phyloP scores from a whole-genome alignment of 176 grass and related monocot genomes.

The Aegilops tauschii region DNA sequence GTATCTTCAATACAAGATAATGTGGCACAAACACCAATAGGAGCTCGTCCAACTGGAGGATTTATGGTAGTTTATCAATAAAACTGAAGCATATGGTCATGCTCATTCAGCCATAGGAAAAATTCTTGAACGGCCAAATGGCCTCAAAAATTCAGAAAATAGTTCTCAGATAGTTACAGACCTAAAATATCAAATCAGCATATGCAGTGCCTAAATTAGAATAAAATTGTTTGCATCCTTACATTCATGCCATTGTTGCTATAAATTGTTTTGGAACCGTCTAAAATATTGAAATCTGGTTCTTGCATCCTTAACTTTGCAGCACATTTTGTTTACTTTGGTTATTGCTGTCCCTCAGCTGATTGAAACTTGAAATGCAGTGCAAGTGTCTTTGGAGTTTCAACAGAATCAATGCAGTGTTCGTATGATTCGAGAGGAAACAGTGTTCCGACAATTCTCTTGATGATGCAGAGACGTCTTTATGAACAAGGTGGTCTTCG shows the following conservation, averaged over 20 bases:
- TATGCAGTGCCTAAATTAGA: neutral
- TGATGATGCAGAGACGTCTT: conserved; percentile 73
- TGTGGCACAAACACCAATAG: conserved; percentile 32
- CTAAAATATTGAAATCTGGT: neutral
- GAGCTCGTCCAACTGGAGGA: conserved; percentile 25
- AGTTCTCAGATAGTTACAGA: neutral
- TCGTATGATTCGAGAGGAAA: conserved; percentile 67
- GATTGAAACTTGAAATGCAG: conserved; percentile 51
- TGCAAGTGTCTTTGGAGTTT: conserved; percentile 68
- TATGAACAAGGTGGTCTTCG: conserved; percentile 70
- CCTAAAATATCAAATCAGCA: neutral
- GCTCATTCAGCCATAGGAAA: neutral
- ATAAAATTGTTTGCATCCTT: neutral
- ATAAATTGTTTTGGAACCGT: neutral
- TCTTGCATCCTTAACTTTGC: neutral
- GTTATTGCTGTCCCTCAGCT: neutral
- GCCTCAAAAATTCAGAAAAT: neutral
- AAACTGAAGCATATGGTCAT: conserved; percentile 12
- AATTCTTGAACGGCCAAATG: neutral
- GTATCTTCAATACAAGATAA: conserved; percentile 48
- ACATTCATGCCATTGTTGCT: neutral
- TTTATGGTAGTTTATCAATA: conserved; percentile 20
- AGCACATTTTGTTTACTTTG: neutral
- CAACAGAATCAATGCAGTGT: conserved; percentile 80
- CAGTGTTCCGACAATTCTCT: conserved; percentile 71